Base-by-base conservation (phyloP, 768 basidiomycete genomes). In the Naganishia vishniacii region DNA sequence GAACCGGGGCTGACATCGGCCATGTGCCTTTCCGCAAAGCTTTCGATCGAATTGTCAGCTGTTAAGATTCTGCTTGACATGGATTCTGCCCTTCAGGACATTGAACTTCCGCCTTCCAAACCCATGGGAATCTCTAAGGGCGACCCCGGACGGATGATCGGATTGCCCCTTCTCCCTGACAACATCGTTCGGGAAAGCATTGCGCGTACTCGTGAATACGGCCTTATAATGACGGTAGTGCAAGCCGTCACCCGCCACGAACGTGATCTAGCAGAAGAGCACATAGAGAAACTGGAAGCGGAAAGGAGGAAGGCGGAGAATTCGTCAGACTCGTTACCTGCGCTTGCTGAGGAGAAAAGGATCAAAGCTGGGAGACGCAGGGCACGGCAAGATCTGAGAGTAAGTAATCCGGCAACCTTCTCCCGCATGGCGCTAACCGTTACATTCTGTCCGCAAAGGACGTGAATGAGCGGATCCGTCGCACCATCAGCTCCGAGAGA, bases 251-350 rank as follows among this genome's bases (percentile, higher is more conserved):
- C 53, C 3, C 31, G 53, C 7, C 53, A 56, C 15, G 37, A 40
- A n/a, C 53, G 53, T 26, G 53, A 56, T 56, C 34, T 56, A n/a
- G 53, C 53, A 13, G 53, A 56, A 37, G 53, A 56, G 23, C 53
- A 56, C 12, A 11, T 40, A 12, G 53, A 56, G 15, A 56, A 56
- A 34, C 23, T 40, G 53, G 53, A 56, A 18, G 4, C 23, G 18
- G 53, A 56, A 16, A 56, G 53, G 37, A 56, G 40, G 16, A 56
- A 56, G 31, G 53, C 53, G 34, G 53, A 56, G 34, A 37, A 26
- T 26, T 56, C 53, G 8, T 34, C 31, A 20, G 53, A 56, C 4
- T 40, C 53, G 15, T 56, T 40, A 13, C 32, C 18, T 41, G 53
- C 34, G n/a, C 23, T 56, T 20, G 37, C 37, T 18, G 53, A 56